Conservation (phyloP, 345 rosid species). For the Crucihimalaya himalaica region DNA sequence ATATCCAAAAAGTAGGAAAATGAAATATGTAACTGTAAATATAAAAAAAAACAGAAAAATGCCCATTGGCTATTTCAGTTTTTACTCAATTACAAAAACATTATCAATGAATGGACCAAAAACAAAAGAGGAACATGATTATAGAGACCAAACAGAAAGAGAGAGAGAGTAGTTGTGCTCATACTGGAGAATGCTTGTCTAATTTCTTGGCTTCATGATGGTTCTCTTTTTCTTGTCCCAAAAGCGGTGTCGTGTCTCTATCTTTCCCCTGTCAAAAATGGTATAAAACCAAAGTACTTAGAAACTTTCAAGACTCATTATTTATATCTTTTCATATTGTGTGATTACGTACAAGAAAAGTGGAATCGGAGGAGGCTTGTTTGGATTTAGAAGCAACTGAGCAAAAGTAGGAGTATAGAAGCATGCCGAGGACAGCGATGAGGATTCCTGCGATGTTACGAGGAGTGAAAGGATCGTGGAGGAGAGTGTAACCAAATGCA, state of each 20-base stretch:
- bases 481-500: conserved; percentile 78
- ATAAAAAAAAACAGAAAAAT: conserved; percentile 5
- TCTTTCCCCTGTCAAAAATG: conserved; percentile 62
- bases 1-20: not conserved
- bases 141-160: conserved; percentile 3
- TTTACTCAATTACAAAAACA: conserved; percentile 31
- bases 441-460: conserved; percentile 88
- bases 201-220: conserved; percentile 67
- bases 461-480: conserved; percentile 86
- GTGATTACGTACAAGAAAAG: conserved; percentile 54
- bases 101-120: conserved; percentile 26
- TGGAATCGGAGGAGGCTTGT: conserved; percentile 67
- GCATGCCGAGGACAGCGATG: conserved; percentile 89
- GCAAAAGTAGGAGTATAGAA: conserved; percentile 86
- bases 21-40: not conserved
- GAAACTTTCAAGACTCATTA: not conserved
- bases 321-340: not conserved
- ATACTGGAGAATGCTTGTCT: conserved; percentile 69
- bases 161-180: conserved; percentile 22
- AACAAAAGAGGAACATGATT: not conserved
- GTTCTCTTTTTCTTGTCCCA: conserved; percentile 66
- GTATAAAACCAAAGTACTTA: not conserved
- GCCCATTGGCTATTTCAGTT: conserved; percentile 2
- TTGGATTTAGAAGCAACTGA: conserved; percentile 68
- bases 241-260: conserved; percentile 67